phyloP scores from a whole-genome alignment of 345 rosid genomes.

The Eucalyptus regnans region DNA sequence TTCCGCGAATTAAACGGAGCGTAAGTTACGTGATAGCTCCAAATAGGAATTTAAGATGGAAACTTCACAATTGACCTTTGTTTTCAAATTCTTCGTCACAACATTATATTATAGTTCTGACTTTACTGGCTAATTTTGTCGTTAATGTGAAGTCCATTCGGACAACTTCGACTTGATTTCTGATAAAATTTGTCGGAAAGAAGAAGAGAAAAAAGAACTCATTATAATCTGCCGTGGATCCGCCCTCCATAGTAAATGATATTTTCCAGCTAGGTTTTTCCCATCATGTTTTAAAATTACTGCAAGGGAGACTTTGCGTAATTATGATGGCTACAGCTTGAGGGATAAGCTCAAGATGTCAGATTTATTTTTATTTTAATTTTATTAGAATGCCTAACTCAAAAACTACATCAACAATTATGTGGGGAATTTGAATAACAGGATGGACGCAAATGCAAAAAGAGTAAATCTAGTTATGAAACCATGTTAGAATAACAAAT shows the following conservation, averaged over 20 bases:
- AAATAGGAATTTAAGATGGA: not conserved
- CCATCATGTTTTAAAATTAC: not conserved
- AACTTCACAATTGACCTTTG: not conserved
- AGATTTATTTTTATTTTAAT: not conserved
- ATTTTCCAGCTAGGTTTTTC: not conserved
- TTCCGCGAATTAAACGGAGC: rapidly evolving
- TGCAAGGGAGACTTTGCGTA: not conserved
- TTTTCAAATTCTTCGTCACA: not conserved
- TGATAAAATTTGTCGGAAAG: not conserved
- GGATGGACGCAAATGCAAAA: not conserved
- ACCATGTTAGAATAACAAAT: rapidly evolving
- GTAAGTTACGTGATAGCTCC: not conserved
- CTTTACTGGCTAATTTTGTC: not conserved
- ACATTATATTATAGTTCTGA: not conserved
- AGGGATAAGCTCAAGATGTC: not conserved
- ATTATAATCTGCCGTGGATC: not conserved
- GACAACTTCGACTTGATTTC: not conserved
- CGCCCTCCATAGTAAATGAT: not conserved
- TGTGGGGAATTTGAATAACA: rapidly evolving
- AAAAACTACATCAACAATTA: not conserved
- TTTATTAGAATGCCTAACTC: not conserved
- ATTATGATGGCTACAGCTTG: not conserved
- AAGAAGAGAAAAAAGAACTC: not conserved
- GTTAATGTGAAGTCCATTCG: not conserved
- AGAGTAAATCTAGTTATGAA: rapidly evolving